These are phyloP conservation scores for Hysterangium stoloniferum DNA, from an alignment of 768 basidiomycete genomes.

Conservation along the genomic window DNA sequence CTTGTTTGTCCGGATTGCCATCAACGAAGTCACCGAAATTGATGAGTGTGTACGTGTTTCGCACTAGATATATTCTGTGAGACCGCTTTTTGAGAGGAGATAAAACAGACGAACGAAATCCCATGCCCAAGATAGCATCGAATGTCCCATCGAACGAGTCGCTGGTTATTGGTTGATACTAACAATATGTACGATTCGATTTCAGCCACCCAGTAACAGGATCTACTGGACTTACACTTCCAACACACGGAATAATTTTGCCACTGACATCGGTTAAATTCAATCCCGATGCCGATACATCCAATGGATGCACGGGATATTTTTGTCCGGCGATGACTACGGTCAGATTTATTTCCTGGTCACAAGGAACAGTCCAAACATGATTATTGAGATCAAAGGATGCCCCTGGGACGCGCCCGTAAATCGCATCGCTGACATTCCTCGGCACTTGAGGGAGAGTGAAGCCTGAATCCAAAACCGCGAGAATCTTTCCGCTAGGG, in stretches of 20 bases:
- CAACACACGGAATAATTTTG: constrained; percentile 53
- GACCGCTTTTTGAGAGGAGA: not conserved
- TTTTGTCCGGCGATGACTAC: constrained; percentile 62
- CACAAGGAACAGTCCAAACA: constrained; percentile 71
- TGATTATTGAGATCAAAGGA: constrained; percentile 46
- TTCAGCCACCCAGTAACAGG: not conserved
- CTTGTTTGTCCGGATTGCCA: constrained; percentile 29
- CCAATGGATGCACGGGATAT: constrained; percentile 72
- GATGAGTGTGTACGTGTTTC: constrained; percentile 56
- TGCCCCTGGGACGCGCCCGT: constrained; percentile 70
- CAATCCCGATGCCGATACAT: constrained; percentile 56
- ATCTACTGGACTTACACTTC: constrained; percentile 63
- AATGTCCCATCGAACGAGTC: constrained; percentile 30
- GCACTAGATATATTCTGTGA: constrained; percentile 32
- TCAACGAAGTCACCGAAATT: constrained; percentile 56
- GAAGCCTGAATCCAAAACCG: constrained; percentile 69
- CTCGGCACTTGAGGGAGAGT: constrained; percentile 65
- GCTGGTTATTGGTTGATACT: constrained; percentile 66
- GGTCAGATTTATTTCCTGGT: constrained; percentile 60
- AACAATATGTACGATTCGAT: not conserved
- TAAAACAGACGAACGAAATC: constrained; percentile 42
- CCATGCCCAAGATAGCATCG: constrained; percentile 67
- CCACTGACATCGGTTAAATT: constrained; percentile 38
- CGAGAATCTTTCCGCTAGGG: constrained; percentile 48
- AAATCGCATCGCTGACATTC: constrained; percentile 70